Evolutionary conservation across 2,329 filamentous ascomycete species (phyloP), one percentile per base, ranked within the genome.

Genomic region (Xylaria arbuscula): DNA sequence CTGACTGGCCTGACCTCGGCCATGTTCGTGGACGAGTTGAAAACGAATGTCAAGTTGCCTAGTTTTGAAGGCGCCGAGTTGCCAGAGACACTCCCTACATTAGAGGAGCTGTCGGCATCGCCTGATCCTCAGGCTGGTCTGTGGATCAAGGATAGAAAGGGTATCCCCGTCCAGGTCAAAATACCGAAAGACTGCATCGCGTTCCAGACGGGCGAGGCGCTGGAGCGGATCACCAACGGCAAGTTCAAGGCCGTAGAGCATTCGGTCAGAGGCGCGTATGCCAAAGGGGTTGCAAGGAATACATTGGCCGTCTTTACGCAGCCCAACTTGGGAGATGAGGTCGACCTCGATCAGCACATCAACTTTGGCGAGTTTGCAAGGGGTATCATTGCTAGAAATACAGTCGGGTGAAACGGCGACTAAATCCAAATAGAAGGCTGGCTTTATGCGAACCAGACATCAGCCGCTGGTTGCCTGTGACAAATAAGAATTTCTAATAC

Each of bases 301-400:
- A 99, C 96, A 10, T 81, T 99, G 73, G 96, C 96, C 0, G 94
- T 98, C 10, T 99, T 98, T 77, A 99, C 95, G 67, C 96, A 99
- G 86, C 96, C 96, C 28, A 97, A 98, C 82, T 80, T 98, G 68
- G 92, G 88, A 74, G 92, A 94, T 74, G 87, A 89, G 81, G 91
- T 95, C 15, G 92, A 95, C 76, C 85, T 88, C 66, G 83, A 87
- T 77, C 85, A 88, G 74, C 86, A 87, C 45, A 84, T 89, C 65
- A 91, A 88, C 47, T 95, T 94, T 85, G 92, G 91, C 24, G 87
- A 91, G 75, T 93, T 94, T 83, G 92, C 92, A 2, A 80, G 87
- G 61, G 86, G 86, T 0, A 84, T 89, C 59, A 86, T 89, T 45
- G 83, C 84, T 3, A 88, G 86, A 77, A 89, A 89, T 68, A 89